These are phyloP conservation scores for Catunica adiposa DNA, from an alignment of 2,329 filamentous ascomycete species.

Conservation along the genomic window DNA sequence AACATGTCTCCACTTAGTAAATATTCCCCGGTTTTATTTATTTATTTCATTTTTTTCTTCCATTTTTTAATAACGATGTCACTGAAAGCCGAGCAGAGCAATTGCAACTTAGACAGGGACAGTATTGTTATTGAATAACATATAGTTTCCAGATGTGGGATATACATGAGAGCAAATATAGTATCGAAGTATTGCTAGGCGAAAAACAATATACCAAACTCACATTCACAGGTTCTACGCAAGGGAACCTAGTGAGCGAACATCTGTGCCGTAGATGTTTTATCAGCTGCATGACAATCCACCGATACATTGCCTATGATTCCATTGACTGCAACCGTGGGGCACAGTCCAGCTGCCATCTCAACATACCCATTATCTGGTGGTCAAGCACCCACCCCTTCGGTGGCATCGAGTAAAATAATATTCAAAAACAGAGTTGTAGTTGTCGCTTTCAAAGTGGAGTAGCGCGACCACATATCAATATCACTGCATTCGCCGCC, in stretches of 20 bases:
- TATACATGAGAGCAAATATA: too few species aligned
- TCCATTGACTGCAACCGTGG: neutral
- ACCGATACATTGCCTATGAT: conserved; percentile 1
- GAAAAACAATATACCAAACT: too few species aligned
- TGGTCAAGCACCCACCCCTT: neutral
- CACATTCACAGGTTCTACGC: neutral
- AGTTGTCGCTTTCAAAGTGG: neutral
- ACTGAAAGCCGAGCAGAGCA: neutral
- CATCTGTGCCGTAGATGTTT: neutral
- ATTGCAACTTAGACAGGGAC: neutral
- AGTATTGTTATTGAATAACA: neutral
- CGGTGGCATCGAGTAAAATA: neutral
- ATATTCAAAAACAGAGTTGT: neutral
- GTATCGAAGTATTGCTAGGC: too few species aligned
- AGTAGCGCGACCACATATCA: neutral
- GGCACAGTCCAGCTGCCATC: neutral
- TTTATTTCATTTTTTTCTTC: neutral
- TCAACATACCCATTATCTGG: neutral
- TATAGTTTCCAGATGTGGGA: neutral
- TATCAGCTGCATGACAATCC: neutral
- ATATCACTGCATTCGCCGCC: neutral
- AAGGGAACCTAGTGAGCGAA: neutral
- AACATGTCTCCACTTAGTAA: too few species aligned
- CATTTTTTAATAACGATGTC: neutral
- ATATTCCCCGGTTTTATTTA: too few species aligned